phyloP scores from a whole-genome alignment of 371 early-diverging fungal species.

The Sporodiniella umbellata region DNA sequence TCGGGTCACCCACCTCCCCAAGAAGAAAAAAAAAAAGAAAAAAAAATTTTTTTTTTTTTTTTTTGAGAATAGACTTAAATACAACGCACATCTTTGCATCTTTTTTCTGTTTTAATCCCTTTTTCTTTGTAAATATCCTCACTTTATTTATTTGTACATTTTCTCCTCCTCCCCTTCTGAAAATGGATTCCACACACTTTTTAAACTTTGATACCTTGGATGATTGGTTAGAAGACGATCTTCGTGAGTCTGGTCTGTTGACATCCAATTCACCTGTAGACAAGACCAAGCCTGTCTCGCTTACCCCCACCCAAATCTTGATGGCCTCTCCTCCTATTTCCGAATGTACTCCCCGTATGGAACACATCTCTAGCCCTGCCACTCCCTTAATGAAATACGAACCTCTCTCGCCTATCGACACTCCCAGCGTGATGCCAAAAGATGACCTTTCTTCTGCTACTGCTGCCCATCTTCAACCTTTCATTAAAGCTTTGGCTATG shows the following conservation, averaged over 20 bases:
- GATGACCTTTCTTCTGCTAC: constrained; percentile 6
- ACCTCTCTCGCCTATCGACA: constrained; percentile 22
- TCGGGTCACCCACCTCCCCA: background rate
- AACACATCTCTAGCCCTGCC: constrained; percentile 4
- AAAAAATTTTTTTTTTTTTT: no score
- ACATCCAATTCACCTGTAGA: background rate
- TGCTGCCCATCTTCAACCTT: constrained; percentile 21
- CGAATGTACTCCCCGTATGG: constrained; percentile 24
- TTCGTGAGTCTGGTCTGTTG: constrained; percentile 24
- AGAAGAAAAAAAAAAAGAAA: no score
- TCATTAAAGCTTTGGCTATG: constrained; percentile 23
- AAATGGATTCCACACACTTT: constrained; percentile 10
- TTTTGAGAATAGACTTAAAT: background rate
- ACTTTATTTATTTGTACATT: background rate
- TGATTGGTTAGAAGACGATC: constrained; percentile 29
- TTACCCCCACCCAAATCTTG: constrained; percentile 10
- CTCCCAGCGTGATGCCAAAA: constrained; percentile 13
- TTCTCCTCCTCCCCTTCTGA: no score
- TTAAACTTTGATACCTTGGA: constrained; percentile 24
- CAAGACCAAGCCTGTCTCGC: constrained; percentile 9
- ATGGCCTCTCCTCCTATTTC: constrained; percentile 30
- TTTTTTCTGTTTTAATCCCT: background rate
- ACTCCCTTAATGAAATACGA: constrained; percentile 22
- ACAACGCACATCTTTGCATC: background rate
- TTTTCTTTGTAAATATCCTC: constrained; percentile 3